Conservation (phyloP, 2,329 filamentous ascomycete genomes). For the Malbranchea cinnamomea region DNA sequence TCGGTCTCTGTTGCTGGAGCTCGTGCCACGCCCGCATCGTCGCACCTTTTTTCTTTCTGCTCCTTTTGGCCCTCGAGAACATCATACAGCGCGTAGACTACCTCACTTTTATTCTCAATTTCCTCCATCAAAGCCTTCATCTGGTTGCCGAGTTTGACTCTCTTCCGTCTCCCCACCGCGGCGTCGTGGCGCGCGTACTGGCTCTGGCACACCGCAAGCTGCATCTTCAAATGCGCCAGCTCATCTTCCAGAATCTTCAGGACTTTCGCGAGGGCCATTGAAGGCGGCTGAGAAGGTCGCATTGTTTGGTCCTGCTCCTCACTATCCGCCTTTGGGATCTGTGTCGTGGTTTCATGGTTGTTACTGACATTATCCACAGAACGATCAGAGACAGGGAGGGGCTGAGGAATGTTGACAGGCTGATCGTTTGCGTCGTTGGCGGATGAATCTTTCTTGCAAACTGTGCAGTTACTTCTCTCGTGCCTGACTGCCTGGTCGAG, state of each 20-base stretch:
- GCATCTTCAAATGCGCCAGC: constrained; percentile 57
- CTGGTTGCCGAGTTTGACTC: constrained; percentile 44
- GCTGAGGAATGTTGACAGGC: constrained; percentile 32
- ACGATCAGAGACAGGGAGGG: constrained; percentile 37
- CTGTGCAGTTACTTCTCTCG: constrained; percentile 40
- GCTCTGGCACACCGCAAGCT: constrained; percentile 46
- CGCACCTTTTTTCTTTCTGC: constrained; percentile 46
- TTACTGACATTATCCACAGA: constrained; percentile 27
- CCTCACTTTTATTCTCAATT: constrained; percentile 59
- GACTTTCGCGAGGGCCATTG: constrained; percentile 61
- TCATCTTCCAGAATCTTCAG: constrained; percentile 74
- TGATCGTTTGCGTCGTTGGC: constrained; percentile 13
- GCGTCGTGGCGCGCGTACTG: constrained; percentile 54
- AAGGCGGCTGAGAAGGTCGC: constrained; percentile 51
- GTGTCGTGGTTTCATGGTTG: no score
- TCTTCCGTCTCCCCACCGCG: constrained; percentile 47
- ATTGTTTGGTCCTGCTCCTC: constrained; percentile 43
- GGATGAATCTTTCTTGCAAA: no score
- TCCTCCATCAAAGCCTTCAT: constrained; percentile 48
- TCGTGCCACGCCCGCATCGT: constrained; percentile 48
- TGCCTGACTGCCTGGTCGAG: constrained; percentile 32
- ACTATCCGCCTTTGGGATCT: no score
- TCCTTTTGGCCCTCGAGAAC: constrained; percentile 67
- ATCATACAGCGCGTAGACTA: constrained; percentile 72
- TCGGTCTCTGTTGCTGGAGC: constrained; percentile 29